These are phyloP conservation scores for Exophiala dermatitidis DNA, from an alignment of 2,329 filamentous ascomycete genomes.

Conservation along the genomic window DNA sequence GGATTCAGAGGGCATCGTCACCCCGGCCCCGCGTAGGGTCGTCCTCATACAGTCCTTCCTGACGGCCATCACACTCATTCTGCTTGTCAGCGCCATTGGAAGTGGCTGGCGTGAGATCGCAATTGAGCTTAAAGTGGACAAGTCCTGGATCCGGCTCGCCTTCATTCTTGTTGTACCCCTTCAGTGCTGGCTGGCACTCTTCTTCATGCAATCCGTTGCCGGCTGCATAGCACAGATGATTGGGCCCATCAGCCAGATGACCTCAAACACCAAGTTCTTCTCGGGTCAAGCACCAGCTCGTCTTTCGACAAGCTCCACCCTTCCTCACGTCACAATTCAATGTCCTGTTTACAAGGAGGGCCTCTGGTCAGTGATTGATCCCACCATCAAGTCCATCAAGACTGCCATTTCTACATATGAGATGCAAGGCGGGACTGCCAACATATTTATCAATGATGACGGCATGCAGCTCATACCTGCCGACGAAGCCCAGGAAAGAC, in stretches of 20 bases:
- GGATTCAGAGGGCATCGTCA: slow-evolving; percentile 35
- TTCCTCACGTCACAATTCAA: slow-evolving; percentile 62
- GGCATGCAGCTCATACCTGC: slow-evolving; percentile 35
- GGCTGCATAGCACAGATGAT: slow-evolving; percentile 38
- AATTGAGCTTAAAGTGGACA: slow-evolving; percentile 49
- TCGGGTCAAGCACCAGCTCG: slow-evolving; percentile 38
- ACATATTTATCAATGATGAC: slow-evolving; percentile 37
- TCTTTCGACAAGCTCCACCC: slow-evolving; percentile 28
- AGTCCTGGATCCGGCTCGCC: slow-evolving; percentile 47
- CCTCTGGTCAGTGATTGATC: slow-evolving; percentile 58
- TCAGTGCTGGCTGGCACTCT: slow-evolving; percentile 52
- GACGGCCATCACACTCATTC: slow-evolving; percentile 46
- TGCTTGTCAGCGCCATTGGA: slow-evolving; percentile 50
- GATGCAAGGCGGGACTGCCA: slow-evolving; percentile 39
- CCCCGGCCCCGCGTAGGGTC: slow-evolving; percentile 43
- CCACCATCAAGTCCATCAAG: slow-evolving; percentile 51
- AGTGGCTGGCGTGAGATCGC: slow-evolving; percentile 51
- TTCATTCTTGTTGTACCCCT: slow-evolving; percentile 48
- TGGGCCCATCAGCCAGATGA: slow-evolving; percentile 41
- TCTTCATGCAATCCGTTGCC: slow-evolving; percentile 44
- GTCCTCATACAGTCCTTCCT: slow-evolving; percentile 51
- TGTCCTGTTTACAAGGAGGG: slow-evolving; percentile 87
- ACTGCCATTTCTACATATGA: slow-evolving; percentile 54
- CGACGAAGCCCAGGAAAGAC: slow-evolving; percentile 40
- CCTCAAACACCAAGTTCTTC: slow-evolving; percentile 42